phyloP scores from a whole-genome alignment of 768 basidiomycete species.

The Cubamyces lactineus region DNA sequence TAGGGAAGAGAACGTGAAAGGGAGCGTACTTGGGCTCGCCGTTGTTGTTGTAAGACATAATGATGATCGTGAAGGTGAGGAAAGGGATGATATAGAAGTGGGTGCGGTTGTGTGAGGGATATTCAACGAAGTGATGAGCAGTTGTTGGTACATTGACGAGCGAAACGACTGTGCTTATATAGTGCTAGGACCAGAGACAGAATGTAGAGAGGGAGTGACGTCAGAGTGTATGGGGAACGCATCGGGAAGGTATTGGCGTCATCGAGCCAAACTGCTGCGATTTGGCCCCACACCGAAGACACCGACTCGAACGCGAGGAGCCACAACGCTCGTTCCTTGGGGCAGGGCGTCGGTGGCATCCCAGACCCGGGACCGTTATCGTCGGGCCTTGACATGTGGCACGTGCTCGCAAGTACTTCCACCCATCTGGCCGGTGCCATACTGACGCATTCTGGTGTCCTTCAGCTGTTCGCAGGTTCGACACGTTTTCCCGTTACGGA shows the following conservation, averaged over 20 bases:
- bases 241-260: slow-evolving; percentile 12
- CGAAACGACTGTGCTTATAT: not conserved
- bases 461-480: too few species aligned
- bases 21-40: slow-evolving; percentile 18
- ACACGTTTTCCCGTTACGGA: too few species aligned
- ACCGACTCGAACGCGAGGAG: not conserved
- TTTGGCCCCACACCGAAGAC: not conserved
- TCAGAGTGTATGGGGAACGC: not conserved
- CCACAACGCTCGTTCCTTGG: too few species aligned
- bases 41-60: slow-evolving; percentile 17
- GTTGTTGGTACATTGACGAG: not conserved
- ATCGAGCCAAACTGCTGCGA: not conserved
- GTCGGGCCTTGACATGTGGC: not conserved
- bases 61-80: slow-evolving; percentile 7
- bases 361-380: not conserved
- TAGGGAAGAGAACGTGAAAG: too few species aligned
- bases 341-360: not conserved
- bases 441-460: too few species aligned
- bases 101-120: not conserved
- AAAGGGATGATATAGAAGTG: too few species aligned
- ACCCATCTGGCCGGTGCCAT: too few species aligned
- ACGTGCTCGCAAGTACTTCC: too few species aligned
- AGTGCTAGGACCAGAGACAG: not conserved
- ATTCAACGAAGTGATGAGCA: not conserved
- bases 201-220: not conserved